These are phyloP conservation scores for Phragmites australis DNA, from an alignment of 176 grass and related monocot species.

Conservation along the genomic window DNA sequence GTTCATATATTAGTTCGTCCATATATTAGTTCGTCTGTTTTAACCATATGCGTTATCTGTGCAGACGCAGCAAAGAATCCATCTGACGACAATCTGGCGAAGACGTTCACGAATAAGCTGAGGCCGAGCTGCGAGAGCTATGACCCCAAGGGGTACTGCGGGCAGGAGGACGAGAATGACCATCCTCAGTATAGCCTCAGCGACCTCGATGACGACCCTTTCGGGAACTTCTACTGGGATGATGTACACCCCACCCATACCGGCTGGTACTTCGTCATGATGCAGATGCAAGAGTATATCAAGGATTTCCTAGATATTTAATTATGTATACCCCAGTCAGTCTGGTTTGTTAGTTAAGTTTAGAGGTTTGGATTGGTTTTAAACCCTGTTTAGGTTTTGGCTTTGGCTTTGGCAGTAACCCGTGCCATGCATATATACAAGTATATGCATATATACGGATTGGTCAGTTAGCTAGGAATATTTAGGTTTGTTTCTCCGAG, in stretches of 20 bases:
- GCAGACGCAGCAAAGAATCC: no score
- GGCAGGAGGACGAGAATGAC: neutral
- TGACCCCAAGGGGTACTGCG: conserved; percentile 27
- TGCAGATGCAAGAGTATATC: conserved; percentile 17
- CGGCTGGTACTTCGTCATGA: conserved; percentile 34
- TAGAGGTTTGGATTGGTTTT: no score
- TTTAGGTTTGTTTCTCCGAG: no score
- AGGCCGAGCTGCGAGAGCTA: conserved; percentile 48
- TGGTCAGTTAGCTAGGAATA: no score
- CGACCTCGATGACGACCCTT: neutral
- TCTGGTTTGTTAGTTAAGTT: no score
- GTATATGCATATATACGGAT: no score
- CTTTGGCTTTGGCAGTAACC: no score
- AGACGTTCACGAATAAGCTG: conserved; percentile 25
- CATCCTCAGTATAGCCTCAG: neutral
- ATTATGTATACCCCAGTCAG: no score
- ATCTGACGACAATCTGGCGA: no score
- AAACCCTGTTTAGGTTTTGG: no score
- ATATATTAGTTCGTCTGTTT: neutral
- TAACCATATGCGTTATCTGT: neutral
- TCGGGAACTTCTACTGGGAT: conserved; percentile 59
- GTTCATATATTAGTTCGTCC: no score
- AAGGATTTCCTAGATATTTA: neutral
- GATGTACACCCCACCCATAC: conserved; percentile 40
- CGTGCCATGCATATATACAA: no score